Evolutionary conservation across 1,139 yeast genomes (phyloP), one percentile per base, ranked within the genome.

Genomic region (Suhomyces guaymorum): DNA sequence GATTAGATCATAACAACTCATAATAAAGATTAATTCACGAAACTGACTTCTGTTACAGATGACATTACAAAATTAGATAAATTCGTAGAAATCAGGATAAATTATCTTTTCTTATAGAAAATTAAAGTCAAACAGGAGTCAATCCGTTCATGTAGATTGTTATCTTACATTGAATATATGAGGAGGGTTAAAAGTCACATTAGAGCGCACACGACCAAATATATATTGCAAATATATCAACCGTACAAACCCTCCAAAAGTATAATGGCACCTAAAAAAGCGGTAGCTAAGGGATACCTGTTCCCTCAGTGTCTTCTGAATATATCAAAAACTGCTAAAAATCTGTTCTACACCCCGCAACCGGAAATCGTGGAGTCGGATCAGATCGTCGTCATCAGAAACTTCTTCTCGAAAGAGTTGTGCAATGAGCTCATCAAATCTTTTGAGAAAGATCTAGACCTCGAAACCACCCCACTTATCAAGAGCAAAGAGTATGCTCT

Each of bases 401-500:
- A 72, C 28, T 75, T 78, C 51, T 67, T 78, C 51, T 46, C 63
- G 8, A 44, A 52, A 4, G 62, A 62, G 8, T 51, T 70, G 24
- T 75, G 83, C 45, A 57, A 63, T 29, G 73, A 69, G 32, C 52
- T 78, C 28, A 65, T 76, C 24, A 46, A 49, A 11, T 61, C 69
- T 7, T 66, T 76, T 39, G 55, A 54, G 30, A 41, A 46, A 4
- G 48, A 54, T 4, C 47, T 69, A 22, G 44, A 50, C 3, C 47
- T 78, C 25, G 78, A 70, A 39, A 73, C 79, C 0, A 76, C 82
- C 0, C 78, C 78, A 0, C 44, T 70, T 29, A 54, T 66, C 15
- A 75, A 75, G 40, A 66, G 73, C 26, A 74, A 63, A 44, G 74
- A 68, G 13, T 80, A 78, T 46, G 86, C 86, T 2, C 76, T 78